Conservation (phyloP, 2,329 filamentous ascomycete genomes). For the Diaporthe sp. region DNA sequence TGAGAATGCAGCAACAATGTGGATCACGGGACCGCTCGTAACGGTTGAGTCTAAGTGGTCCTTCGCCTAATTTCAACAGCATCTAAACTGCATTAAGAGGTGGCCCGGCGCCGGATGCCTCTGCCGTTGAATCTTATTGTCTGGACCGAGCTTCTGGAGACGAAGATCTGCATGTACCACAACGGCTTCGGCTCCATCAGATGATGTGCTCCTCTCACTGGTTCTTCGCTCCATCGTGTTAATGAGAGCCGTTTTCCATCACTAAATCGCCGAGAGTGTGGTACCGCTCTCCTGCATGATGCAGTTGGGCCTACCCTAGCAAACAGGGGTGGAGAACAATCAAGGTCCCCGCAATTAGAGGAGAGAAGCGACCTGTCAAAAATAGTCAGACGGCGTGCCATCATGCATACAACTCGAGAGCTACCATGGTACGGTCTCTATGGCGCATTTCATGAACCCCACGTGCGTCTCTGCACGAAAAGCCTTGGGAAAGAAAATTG, state of each 20-base stretch:
- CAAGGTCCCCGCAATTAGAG: not conserved
- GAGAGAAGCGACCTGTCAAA: slow-evolving; percentile 16
- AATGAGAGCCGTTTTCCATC: not conserved
- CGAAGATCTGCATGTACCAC: not conserved
- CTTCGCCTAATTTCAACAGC: not conserved
- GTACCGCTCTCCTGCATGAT: slow-evolving; percentile 12
- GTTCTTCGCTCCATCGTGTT: not conserved
- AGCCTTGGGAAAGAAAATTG: not conserved
- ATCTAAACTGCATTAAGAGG: not conserved
- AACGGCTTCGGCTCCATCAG: not conserved
- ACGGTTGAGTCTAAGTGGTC: not conserved
- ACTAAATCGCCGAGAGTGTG: not conserved
- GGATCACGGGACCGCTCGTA: not conserved
- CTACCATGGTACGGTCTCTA: too few relatives aligned
- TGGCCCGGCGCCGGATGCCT: not conserved
- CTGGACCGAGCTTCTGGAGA: not conserved
- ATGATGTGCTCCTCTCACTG: not conserved
- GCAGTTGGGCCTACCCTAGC: not conserved
- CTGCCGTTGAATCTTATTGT: not conserved
- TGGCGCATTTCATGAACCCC: not conserved
- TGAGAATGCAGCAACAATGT: not conserved
- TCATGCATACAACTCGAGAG: not conserved
- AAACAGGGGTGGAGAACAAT: not conserved
- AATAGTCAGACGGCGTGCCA: not conserved
- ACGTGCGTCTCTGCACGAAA: not conserved